These are phyloP conservation scores for Amphibolis antarctica DNA, from an alignment of 106 monocot genomes.

Conservation along the genomic window DNA sequence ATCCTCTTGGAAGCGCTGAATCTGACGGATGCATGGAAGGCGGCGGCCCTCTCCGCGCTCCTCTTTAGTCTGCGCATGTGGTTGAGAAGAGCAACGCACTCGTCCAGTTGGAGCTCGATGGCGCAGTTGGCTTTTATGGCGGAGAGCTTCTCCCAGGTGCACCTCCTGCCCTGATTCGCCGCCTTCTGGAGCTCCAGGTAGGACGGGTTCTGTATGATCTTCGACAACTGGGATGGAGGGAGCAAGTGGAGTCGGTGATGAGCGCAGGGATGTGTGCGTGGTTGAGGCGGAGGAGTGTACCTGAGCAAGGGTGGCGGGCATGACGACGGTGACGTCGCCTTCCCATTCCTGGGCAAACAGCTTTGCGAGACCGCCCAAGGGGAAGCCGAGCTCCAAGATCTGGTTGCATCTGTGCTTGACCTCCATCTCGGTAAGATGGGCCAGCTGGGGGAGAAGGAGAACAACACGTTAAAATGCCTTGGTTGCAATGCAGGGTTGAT, in stretches of 20 bases:
- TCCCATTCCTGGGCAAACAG: constrained; percentile 98
- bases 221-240: constrained; percentile 61
- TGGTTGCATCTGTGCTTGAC: constrained; percentile 97
- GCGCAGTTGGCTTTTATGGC: constrained; percentile 92
- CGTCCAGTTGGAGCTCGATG: constrained; percentile 83
- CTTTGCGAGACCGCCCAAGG: constrained; percentile 74
- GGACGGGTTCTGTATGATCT: constrained; percentile 86
- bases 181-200: constrained; percentile 77
- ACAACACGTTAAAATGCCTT: too few relatives aligned
- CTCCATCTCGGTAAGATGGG: constrained; percentile 89
- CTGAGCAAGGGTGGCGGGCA: constrained; percentile 94
- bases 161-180: constrained; percentile 75
- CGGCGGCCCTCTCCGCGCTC: constrained; percentile 44
- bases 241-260: too few relatives aligned
- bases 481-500: too few relatives aligned
- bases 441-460: constrained; percentile 37
- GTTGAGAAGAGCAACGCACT: constrained; percentile 80
- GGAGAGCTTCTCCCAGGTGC: constrained; percentile 98
- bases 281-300: too few relatives aligned
- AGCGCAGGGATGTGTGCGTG: too few relatives aligned
- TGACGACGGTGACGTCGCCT: constrained; percentile 87
- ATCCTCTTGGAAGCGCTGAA: constrained; percentile 71
- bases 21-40: constrained; percentile 35
- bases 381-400: constrained; percentile 79
- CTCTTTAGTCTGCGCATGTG: constrained; percentile 77